Percentiles rank a stretch among this genome's conserved stretches.
Evolutionary conservation across 441 rosid species (phyloP).

Genomic region (Kokia cookei): DNA sequence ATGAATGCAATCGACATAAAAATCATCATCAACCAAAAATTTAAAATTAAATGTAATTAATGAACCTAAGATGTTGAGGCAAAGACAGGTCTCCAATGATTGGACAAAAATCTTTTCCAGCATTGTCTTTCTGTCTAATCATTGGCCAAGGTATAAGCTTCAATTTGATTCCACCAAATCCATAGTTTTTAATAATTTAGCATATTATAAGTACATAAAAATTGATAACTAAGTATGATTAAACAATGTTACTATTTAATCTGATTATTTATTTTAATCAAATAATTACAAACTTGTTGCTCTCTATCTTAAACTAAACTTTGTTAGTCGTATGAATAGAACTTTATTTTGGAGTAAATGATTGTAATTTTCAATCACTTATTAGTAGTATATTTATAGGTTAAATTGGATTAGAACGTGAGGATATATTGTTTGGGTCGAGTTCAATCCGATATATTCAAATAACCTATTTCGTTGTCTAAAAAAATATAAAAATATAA

Average conservation of each 20-base stretch:
- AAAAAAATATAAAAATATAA: too few species aligned
- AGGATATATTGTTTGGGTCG: too few species aligned
- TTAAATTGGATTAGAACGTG: too few species aligned
- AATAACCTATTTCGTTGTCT: too few species aligned
- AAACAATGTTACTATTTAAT: not conserved
- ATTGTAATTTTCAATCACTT: too few species aligned
- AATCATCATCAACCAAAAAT: not conserved
- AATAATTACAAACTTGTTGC: not conserved
- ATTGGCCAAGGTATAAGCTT: constrained; percentile 31
- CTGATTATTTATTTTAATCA: not conserved
- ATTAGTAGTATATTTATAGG: too few species aligned
- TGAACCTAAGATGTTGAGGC: not conserved
- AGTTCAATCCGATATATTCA: too few species aligned
- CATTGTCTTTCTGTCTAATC: constrained; percentile 38
- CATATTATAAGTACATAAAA: not conserved
- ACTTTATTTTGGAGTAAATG: too few species aligned
- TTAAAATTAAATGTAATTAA: not conserved
- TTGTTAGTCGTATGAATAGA: not conserved
- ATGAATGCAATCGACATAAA: constrained; percentile 7
- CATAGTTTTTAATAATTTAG: not conserved
- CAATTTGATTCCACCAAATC: constrained; percentile 28
- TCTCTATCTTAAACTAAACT: not conserved
- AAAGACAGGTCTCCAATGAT: constrained; percentile 26
- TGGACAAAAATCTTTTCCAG: constrained; percentile 8
- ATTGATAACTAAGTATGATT: not conserved